Evolutionary conservation across 352 stramenopile genomes (phyloP), one percentile per base, ranked within the genome.

Genomic region (Phytopythium sindhum): DNA sequence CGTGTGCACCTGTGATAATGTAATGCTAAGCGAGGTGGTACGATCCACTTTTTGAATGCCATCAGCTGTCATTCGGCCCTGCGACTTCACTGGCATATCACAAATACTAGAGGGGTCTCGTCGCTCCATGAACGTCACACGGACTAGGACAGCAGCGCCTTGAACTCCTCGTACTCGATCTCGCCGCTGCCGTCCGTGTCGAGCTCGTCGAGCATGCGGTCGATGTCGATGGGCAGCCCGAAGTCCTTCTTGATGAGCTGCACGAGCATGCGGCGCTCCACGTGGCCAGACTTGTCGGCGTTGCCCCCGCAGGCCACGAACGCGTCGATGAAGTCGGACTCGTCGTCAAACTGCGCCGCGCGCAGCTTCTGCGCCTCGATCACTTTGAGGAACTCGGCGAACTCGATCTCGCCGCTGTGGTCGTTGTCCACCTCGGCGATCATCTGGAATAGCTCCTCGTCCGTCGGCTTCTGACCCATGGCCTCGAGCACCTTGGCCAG

Each of bases 371-470:
- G 96, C 44, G 90, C 93, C 69, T 98, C 96, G 56, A 99, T 98
- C 42, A 99, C 95, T 57, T 98, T 87, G 37, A 99, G 77, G 70
- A 99, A 99, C 75, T 99, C 96, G 52, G 90, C 78, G 68, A 99
- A 99, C 68, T 99, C 97, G 65, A 99, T 99, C 53, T 96, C 96
- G 54, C 94, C 95, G 65, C 90, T 98, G 81, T 98, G 95, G 71
- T 93, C 84, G 61, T 91, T 90, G 60, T 95, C 84, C 11, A 99
- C 96, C 56, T 98, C 95, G 21, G 81, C 93, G 69, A 98, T 98
- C 91, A 98, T 97, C 69, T 98, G 93, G 72, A 99, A 99, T 14
- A 99, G 78, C 77, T 99, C 96, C 60, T 99, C 96, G 66, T 99
- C 97, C 0, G 93, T 99, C 0, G 94, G 95, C 57, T 97, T 96